These are phyloP conservation scores for Trichocladium antarcticum DNA, from an alignment of 495 filamentous ascomycete species.

Conservation along the genomic window DNA sequence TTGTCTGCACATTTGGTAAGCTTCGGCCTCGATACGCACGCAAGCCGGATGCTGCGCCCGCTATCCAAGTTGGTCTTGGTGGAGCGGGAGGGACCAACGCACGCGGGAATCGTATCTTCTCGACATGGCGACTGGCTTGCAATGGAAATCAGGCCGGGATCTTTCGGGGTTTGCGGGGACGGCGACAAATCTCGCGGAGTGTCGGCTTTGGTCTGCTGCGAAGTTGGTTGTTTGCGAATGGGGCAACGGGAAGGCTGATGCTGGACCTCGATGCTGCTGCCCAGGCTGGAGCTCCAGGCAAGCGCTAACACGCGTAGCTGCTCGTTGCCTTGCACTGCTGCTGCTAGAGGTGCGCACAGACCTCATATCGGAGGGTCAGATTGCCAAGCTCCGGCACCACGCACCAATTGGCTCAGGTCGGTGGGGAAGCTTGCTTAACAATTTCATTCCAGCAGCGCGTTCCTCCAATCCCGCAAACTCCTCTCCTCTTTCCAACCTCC, in stretches of 20 bases:
- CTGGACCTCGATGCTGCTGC: slow-evolving; percentile 2
- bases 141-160: background rate
- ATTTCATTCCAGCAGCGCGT: slow-evolving; percentile 1
- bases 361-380: background rate
- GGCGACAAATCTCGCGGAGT: background rate
- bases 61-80: background rate
- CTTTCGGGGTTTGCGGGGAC: background rate
- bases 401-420: background rate
- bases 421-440: background rate
- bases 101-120: slow-evolving; percentile 97
- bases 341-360: background rate
- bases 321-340: slow-evolving; percentile 16
- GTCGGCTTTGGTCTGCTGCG: background rate
- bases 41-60: background rate
- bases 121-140: slow-evolving; percentile 53
- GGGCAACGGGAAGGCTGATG: slow-evolving; percentile 20
- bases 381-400: too few relatives aligned
- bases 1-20: slow-evolving; percentile 57
- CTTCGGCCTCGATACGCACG: slow-evolving; percentile 8
- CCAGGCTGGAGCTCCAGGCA: slow-evolving; percentile 29
- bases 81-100: slow-evolving; percentile 26
- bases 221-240: background rate
- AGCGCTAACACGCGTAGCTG: slow-evolving; percentile 31
- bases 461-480: slow-evolving; percentile 16
- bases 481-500: slow-evolving; percentile 25